Percentiles rank a stretch among this genome's conserved stretches.
These are phyloP conservation scores for Tothia fuscella DNA, from an alignment of 2,329 filamentous ascomycete genomes.

Conservation along the genomic window DNA sequence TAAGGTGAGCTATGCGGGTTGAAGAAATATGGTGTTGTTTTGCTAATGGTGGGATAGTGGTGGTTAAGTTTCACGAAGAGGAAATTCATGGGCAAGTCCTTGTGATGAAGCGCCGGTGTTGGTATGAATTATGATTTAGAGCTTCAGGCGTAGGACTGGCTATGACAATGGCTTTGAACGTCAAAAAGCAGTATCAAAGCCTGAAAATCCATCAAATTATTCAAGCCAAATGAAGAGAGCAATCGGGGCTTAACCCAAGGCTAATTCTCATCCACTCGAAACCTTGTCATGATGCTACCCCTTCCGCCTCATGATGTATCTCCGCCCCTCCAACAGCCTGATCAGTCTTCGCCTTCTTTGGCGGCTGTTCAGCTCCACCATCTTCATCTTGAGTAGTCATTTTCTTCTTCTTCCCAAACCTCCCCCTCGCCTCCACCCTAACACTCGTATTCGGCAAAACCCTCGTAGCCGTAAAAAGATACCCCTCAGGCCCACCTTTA, in stretches of 20 bases:
- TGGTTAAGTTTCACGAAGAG: constrained; percentile 98
- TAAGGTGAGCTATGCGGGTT: constrained; percentile 34
- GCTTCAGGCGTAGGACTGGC: too few species aligned
- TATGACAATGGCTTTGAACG: too few species aligned
- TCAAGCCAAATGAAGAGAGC: too few species aligned
- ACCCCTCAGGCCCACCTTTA: constrained; percentile 78
- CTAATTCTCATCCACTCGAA: background rate
- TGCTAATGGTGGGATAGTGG: constrained; percentile 59
- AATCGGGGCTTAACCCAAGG: too few species aligned
- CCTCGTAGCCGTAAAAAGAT: constrained; percentile 71
- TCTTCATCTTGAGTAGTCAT: constrained; percentile 7
- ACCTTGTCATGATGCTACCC: background rate
- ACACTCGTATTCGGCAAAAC: constrained; percentile 64
- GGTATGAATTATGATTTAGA: too few species aligned
- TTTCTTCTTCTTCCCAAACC: constrained; percentile 58
- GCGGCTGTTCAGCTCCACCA: background rate
- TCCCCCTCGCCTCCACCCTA: constrained; percentile 71
- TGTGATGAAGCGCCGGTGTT: too few species aligned
- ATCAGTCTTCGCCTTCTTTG: background rate
- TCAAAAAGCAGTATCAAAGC: too few species aligned
- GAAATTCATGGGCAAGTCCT: constrained; percentile 94
- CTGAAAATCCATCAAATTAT: too few species aligned
- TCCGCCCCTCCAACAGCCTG: too few species aligned
- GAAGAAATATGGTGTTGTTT: constrained; percentile 1
- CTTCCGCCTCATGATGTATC: too few species aligned